Evolutionary conservation across 768 basidiomycete species (phyloP), one percentile per base, ranked within the genome.

Genomic region (Tylopilus sp.): DNA sequence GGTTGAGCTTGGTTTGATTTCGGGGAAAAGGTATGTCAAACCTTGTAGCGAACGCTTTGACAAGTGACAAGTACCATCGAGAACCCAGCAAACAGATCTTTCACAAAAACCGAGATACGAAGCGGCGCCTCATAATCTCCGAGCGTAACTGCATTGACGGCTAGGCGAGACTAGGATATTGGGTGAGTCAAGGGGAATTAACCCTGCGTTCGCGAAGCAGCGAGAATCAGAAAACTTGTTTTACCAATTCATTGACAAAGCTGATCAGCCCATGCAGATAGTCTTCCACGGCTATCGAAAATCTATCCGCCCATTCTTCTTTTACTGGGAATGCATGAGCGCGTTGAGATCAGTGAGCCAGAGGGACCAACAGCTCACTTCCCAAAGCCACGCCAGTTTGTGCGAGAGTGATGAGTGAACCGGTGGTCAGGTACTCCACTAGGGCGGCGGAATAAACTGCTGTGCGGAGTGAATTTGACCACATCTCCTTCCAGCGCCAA

Each of bases 401-500:
- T 11, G 75, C 58, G 15, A 90, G 61, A 2, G 86, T 76, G 36
- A 88, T 72, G 23, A 92, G 76, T 33, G 70, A 75, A 22, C 86
- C 77, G 31, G 61, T 74, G 5, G 76, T 72, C 7, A 92, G 73
- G 60, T 84, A 92, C 61, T 85, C 79, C 12, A 83, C 73, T 30
- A 91, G 66, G 17, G 83, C 79, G 1, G 81, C 81, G 36, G 79
- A 76, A 59, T 86, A 91, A 1, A 90, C 75, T 11, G 80, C 80
- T 17, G 77, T 78, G 50, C 88, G 76, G 33, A 91, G 65, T 4
- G 86, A 83, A 60, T 80, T 81, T 1, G 79, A 76, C 88, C 88
- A 91, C 81, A 87, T 81, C 22, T 90, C 87, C 64, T 86, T 89
- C 86, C 86, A 91, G 50, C 81, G 75, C 89, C 89, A 91, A 54